Base-by-base conservation (phyloP, 257 asterid species). In the Coffea canephora region DNA sequence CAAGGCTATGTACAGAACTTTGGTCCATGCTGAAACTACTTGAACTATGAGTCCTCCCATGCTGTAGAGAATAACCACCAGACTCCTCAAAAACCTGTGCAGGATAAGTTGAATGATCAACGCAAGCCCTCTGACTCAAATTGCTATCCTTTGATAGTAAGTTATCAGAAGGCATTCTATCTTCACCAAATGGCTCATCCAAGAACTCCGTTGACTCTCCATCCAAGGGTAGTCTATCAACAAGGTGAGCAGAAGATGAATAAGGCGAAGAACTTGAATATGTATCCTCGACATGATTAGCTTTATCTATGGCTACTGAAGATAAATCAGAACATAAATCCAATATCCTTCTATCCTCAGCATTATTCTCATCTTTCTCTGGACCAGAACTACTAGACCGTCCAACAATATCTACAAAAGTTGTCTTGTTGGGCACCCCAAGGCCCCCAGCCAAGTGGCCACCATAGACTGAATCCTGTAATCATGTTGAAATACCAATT, bases 381-480 rank as follows among this genome's bases (percentile, higher is more conserved):
- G 79, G 80, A 81, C 86, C 83, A 85, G 87, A 84, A 83, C 73
- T 83, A 87, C 81, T 81, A 69, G 96, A 82, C 54, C 91, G 89
- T 73, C 98, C 97, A 79, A 95, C 96, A 75, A 93, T 80, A 89
- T 95, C 99, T 79, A 95, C 97, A 90, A 90, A 93, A 80, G 93
- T 84, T 87, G 71, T 77, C 86, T 88, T 90, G 78, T 79, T 89
- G 79, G 93, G 90, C 49, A 80, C 79, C 79, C 87, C 84, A 78
- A 78, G 77, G 75, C 83, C 88, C 77, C 87, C 92, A 75, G 66
- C 66, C 36, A 68, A 57, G 67, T 71, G 62, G 74, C 68, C 70
- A 77, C 50, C 31, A 52, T 64, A 73, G 57, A 69, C 73, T 73
- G 55, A 18, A 79, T 81, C 82, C 88, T 85, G 83, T 46, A 79